Evolutionary conservation across 352 stramenopile species (phyloP), one percentile per base, ranked within the genome.

Genomic region (Pythium aphanidermatum): DNA sequence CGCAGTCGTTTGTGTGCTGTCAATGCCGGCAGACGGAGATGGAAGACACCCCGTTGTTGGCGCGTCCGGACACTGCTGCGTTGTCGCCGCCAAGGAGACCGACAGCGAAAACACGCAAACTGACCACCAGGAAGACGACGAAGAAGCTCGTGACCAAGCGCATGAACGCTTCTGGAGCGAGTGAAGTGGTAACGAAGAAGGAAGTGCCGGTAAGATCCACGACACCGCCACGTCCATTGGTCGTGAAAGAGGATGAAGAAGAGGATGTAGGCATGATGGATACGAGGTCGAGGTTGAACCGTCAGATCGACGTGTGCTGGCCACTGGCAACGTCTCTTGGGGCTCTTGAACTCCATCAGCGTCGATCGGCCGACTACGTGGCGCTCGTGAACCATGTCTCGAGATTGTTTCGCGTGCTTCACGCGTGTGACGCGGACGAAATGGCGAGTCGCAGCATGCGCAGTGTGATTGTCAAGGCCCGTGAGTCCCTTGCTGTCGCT

Each of bases 401-500:
- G 6, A 34, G 26, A 40, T n/a, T 61, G 14, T 55, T 61, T 19
- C 21, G 28, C 6, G 33, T 33, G n/a, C 32, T 61, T 8, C 16
- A 32, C 7, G 39, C 12, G 20, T 61, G 45, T 21, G 45, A 50
- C 17, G 40, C 29, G 4, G 34, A 51, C 4, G 38, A 45, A 5
- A 38, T 61, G 30, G 46, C 39, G 31, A 55, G 40, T 24, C 53
- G 53, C 1, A 47, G 45, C 30, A 61, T 55, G 53, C 53, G 53
- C 21, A 61, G 53, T n/a, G 45, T 55, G 33, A 9, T 61, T 16
- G 45, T 61, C 25, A 61, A 61, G 20, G 46, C 40, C 4, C 26
- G 34, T 2, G 53, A 61, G 32, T 48, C 53, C 32, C 46, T 61
- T 6, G 45, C 53, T 13, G 53, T 61, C 2, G 53, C 53, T 11